Evolutionary conservation across 2,329 filamentous ascomycete genomes (phyloP).

Genomic region (Emericellopsis atlantica): DNA sequence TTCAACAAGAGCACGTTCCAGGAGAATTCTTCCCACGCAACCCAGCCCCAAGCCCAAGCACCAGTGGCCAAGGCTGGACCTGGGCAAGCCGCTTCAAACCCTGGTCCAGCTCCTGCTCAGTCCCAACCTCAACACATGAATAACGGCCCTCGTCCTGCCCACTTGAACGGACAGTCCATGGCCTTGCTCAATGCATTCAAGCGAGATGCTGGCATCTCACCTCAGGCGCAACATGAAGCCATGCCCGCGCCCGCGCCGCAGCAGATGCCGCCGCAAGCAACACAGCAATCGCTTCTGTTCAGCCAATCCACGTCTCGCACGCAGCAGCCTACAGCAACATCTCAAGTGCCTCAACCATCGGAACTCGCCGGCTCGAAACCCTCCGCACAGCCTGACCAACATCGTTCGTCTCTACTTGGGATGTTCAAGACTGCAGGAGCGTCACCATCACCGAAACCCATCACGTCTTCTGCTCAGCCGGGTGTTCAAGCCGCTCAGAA

Average conservation of each 20-base stretch:
- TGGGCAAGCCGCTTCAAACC: slow-evolving; percentile 1
- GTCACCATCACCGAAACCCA: background rate
- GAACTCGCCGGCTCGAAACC: background rate
- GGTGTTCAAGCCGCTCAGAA: background rate
- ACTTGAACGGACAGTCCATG: slow-evolving; percentile 28
- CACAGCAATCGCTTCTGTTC: background rate
- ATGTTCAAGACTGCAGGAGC: slow-evolving; percentile 36
- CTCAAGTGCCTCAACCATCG: background rate
- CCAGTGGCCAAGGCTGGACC: slow-evolving; percentile 6
- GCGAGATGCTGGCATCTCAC: slow-evolving; percentile 9
- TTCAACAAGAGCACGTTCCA: slow-evolving; percentile 25
- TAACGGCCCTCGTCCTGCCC: slow-evolving; percentile 6
- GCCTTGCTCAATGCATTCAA: slow-evolving; percentile 32
- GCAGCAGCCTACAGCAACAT: slow-evolving; percentile 1
- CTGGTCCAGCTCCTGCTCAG: background rate
- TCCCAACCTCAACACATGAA: background rate
- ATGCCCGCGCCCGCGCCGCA: slow-evolving; percentile 4
- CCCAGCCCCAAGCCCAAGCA: background rate
- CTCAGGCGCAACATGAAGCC: slow-evolving; percentile 1
- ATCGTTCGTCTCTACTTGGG: slow-evolving; percentile 35
- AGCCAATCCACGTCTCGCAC: slow-evolving; percentile 1
- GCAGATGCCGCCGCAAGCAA: background rate
- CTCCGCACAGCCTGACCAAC: slow-evolving; percentile 7
- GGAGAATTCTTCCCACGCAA: slow-evolving; percentile 7
- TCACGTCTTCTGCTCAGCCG: background rate